These are phyloP conservation scores for Apiospora rasikravindrae DNA, from an alignment of 2,329 filamentous ascomycete species.

Conservation along the genomic window DNA sequence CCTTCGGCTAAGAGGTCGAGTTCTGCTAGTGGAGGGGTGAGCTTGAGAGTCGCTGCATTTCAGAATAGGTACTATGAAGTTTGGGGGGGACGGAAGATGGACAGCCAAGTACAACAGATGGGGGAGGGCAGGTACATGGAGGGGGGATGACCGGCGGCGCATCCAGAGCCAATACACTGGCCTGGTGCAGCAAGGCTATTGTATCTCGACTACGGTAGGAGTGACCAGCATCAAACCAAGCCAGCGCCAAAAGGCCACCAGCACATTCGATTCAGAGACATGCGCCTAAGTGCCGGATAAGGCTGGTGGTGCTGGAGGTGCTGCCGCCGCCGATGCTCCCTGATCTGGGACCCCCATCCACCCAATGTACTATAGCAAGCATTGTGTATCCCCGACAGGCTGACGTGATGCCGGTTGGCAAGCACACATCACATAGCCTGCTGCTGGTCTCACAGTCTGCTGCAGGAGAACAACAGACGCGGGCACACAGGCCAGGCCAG, in stretches of 20 bases:
- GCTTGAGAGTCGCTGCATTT: constrained; percentile 5
- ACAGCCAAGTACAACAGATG: constrained; percentile 19
- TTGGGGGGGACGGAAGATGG: constrained; percentile 19
- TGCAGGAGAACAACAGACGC: constrained; percentile 15
- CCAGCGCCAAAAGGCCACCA: constrained; percentile 8
- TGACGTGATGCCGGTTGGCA: constrained; percentile 14
- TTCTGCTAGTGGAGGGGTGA: constrained; percentile 17
- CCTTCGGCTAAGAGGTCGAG: constrained; percentile 15
- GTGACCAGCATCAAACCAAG: constrained; percentile 6
- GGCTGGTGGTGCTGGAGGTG: constrained; percentile 4
- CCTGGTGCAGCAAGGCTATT: constrained; percentile 18
- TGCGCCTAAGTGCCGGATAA: constrained; percentile 12
- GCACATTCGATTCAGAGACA: constrained; percentile 6
- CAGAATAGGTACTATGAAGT: constrained; percentile 19
- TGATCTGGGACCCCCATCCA: constrained; percentile 1
- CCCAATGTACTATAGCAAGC: constrained; percentile 13
- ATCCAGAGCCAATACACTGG: constrained; percentile 16
- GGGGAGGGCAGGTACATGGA: constrained; percentile 8
- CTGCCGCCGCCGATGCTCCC: background rate
- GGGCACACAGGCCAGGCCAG: constrained; percentile 1
- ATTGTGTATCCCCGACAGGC: constrained; percentile 9
- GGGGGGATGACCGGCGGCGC: constrained; percentile 13
- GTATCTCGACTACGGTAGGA: background rate
- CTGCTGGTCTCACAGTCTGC: constrained; percentile 19
- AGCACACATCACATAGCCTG: constrained; percentile 7